These are phyloP conservation scores for Oryza nivara DNA, from an alignment of 176 grass and related monocot species.

Conservation along the genomic window DNA sequence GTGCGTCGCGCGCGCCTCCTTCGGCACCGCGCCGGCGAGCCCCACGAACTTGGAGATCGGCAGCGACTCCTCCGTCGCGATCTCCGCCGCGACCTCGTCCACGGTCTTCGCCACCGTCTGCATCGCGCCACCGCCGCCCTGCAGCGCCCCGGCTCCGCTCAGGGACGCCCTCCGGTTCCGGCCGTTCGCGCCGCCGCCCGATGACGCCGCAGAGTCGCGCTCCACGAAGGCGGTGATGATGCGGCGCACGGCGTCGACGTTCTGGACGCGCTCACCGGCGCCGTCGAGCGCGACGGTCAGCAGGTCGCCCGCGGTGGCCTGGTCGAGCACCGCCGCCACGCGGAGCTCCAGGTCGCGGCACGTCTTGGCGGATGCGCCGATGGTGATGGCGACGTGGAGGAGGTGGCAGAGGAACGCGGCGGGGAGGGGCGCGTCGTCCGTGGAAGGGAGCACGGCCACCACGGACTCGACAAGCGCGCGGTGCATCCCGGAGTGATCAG, in stretches of 20 bases:
- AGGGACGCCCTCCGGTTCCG: conserved; percentile 36
- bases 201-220: neutral
- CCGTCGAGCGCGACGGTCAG: conserved; percentile 55
- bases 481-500: neutral
- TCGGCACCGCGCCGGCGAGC: conserved; percentile 65
- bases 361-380: conserved; percentile 37
- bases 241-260: conserved; percentile 65
- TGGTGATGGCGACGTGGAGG: conserved; percentile 52
- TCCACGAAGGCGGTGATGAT: conserved; percentile 69
- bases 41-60: conserved; percentile 70
- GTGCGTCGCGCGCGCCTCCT: conserved; percentile 56
- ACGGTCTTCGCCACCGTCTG: conserved; percentile 62
- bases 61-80: conserved; percentile 66
- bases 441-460: conserved; percentile 51
- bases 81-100: conserved; percentile 76
- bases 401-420: conserved; percentile 64
- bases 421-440: conserved; percentile 47
- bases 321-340: conserved; percentile 61
- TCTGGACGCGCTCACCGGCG: conserved; percentile 37
- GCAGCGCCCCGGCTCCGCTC: conserved; percentile 27
- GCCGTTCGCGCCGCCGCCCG: conserved; percentile 2
- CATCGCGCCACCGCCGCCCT: conserved; percentile 37
- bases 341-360: conserved; percentile 73
- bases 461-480: conserved; percentile 51
- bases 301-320: conserved; percentile 56